Evolutionary conservation across 768 basidiomycete genomes (phyloP).

Genomic region (Trametes sanguinea): DNA sequence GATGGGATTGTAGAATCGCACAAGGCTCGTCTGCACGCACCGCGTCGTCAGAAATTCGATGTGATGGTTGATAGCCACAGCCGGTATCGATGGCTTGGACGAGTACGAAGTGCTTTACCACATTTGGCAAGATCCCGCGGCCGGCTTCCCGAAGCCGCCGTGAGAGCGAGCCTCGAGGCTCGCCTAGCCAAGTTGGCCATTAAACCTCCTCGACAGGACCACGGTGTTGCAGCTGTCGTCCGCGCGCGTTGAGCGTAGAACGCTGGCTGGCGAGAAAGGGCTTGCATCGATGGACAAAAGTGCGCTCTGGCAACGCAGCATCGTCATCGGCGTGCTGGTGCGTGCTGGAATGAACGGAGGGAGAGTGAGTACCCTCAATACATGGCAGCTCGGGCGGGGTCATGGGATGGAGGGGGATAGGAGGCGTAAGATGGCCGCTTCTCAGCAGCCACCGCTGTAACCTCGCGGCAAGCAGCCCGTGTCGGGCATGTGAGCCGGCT

Average conservation of each 20-base stretch:
- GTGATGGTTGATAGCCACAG: not conserved
- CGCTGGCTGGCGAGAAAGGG: not conserved
- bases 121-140: no score
- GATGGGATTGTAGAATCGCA: no score
- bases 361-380: no score
- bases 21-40: no score
- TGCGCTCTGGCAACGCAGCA: not conserved
- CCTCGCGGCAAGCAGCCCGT: not conserved
- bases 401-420: conserved; percentile 5
- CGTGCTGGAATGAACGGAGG: not conserved
- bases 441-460: not conserved
- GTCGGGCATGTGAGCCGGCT: conserved; percentile 60
- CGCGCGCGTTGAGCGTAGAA: not conserved
- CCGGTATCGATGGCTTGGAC: not conserved
- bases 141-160: not conserved
- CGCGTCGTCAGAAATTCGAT: no score
- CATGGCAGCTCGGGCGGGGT: conserved; percentile 5
- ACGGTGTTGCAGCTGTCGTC: no score
- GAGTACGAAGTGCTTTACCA: not conserved
- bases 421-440: conserved; percentile 3
- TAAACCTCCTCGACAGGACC: no score
- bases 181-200: not conserved
- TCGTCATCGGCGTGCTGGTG: not conserved
- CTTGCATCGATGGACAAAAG: not conserved
- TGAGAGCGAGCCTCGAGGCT: conserved; percentile 1